Evolutionary conservation across 768 basidiomycete species (phyloP), one percentile per base, ranked within the genome.

Genomic region (Pleurotus citrinopileatus): DNA sequence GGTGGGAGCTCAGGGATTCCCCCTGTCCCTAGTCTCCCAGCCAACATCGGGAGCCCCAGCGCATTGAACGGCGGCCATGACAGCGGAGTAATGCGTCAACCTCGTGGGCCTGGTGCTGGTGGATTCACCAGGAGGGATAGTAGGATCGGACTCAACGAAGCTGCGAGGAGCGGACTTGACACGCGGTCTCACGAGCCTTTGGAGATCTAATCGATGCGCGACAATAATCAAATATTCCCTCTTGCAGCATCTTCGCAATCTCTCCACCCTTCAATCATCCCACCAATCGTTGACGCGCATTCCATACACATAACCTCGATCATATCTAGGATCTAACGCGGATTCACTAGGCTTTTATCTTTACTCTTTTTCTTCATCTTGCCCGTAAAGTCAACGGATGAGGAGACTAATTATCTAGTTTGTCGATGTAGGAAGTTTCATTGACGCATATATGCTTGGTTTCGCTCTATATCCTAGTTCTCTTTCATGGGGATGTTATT

Each of bases 101-200:
- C 91, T 5, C 85, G 92, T 50, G 91, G 91, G 15, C 91, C 91
- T 51, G 89, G 89, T 38, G 72, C 76, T 0, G 78, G 82, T 44
- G 90, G 90, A n/a, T 93, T 94, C 63, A 80, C 76, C 28, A 73
- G 75, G 60, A 78, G 91, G 59, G 85, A 87, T 67, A 86, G 80
- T 61, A 71, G 80, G 59, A 72, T 79, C 29, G 74, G 72, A 12
- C 63, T 68, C 40, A 74, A 69, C 56, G 80, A 82, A 62, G 77
- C 77, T 64, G 65, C 74, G 44, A 79, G 84, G 73, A 81, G 81
- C 70, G 87, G 86, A 69, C 81, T 93, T 62, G 91, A 94, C 67
- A 82, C 89, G 62, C 83, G 86, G 70, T 89, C 89, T 58, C 87
- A 91, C 73, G 89, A 94, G 75, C 89, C 89, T 36, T 70, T 92